phyloP scores from a whole-genome alignment of 2,329 filamentous ascomycete genomes.

The Fusarium chlamydosporum region DNA sequence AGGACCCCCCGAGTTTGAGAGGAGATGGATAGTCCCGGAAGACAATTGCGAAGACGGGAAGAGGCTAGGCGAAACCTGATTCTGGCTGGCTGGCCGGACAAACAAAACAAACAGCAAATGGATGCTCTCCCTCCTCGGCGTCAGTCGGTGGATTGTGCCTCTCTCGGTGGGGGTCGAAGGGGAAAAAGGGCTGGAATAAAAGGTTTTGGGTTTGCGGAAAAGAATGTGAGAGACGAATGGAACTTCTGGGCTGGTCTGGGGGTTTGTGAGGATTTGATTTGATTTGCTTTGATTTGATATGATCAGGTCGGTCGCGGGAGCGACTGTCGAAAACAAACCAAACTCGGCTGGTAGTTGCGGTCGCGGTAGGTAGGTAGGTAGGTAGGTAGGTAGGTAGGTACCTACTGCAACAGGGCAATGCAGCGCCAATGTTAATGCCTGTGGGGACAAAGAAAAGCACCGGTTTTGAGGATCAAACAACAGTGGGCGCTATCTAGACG shows the following conservation, averaged over 20 bases:
- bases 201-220: conserved; percentile 11
- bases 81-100: conserved; percentile 31
- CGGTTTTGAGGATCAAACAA: conserved; percentile 42
- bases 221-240: conserved; percentile 25
- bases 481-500: conserved; percentile 25
- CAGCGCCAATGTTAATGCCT: conserved; percentile 3
- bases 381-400: conserved; percentile 7
- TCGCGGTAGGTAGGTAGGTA: conserved; percentile 9
- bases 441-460: conserved; percentile 42
- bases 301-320: conserved; percentile 30
- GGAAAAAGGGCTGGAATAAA: conserved; percentile 6
- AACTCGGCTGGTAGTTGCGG: conserved; percentile 38
- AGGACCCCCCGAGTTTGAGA: conserved; percentile 32
- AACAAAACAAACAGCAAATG: conserved; percentile 33
- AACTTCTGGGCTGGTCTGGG: conserved; percentile 22
- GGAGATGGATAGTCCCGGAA: conserved; percentile 25
- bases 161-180: conserved; percentile 11
- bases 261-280: conserved; percentile 13
- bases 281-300: conserved; percentile 2
- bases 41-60: conserved; percentile 39
- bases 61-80: conserved; percentile 42
- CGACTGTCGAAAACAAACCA: conserved; percentile 34
- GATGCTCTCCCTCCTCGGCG: conserved; percentile 33
- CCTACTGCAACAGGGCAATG: conserved; percentile 7
- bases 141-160: conserved; percentile 31